Evolutionary conservation across 2,329 filamentous ascomycete genomes (phyloP), one percentile per base, ranked within the genome.

Genomic region (Epichloe sp.): DNA sequence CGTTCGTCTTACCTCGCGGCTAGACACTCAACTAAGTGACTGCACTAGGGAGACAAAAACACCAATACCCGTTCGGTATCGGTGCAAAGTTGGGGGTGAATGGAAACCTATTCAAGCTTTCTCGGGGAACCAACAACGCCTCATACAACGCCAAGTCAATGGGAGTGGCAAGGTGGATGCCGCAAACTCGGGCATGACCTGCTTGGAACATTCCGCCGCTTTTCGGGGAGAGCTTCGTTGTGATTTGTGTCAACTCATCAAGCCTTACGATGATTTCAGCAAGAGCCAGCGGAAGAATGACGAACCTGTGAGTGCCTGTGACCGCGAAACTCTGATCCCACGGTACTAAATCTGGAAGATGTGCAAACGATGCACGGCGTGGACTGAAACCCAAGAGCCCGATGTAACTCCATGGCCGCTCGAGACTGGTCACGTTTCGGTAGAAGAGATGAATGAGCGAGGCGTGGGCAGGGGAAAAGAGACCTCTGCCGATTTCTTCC

Each of bases 81-180:
- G 63, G 19, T 70, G 68, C 59, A 61, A 64, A 34, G 54, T 62
- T 17, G 68, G 68, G 67, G 58, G 60, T n/a, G 67, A 70, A 50
- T 69, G 62, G 65, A 66, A 65, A 46, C 49, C 59, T 0, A 48
- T 63, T 2, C 46, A 55, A 3, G 54, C 53, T 3, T 71, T 70
- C 51, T 68, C 66, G 5, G 58, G 58, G 5, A 62, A 53, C 4
- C 65, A 70, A 47, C 63, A 63, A 48, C 58, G 56, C 17, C 48
- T 61, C 5, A 45, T 68, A 11, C 52, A 58, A 11, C 17, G 46
- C 15, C 58, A 59, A 37, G 3, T 57, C 19, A 52, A 52, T 2
- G 44, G 23, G 3, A 19, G 54, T 3, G 36, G 40, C 3, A 48
- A 41, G 5, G 42, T 65, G n/a, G 54, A 66, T 21, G 52, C 65